Conservation (phyloP, 306 rosid species). For the Lotus japonicus region DNA sequence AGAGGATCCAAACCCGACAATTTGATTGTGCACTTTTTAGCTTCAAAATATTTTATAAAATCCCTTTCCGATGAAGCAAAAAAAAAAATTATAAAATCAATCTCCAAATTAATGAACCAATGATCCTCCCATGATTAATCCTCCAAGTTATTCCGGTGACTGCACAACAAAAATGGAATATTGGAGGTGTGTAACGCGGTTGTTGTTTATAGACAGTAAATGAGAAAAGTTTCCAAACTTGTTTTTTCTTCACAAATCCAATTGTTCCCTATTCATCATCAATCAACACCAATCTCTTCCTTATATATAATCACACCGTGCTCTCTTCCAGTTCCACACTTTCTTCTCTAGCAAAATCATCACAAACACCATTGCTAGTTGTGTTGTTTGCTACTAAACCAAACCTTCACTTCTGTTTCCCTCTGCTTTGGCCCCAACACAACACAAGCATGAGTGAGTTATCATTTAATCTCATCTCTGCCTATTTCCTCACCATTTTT, state of each 20-base stretch:
- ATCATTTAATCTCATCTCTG: slow-evolving; percentile 33
- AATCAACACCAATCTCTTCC: slow-evolving; percentile 37
- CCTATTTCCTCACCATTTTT: slow-evolving; percentile 39
- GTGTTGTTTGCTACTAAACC: not conserved
- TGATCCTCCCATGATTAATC: too few species aligned
- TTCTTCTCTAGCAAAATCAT: slow-evolving; percentile 18
- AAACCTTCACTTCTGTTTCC: too few species aligned
- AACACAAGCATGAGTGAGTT: slow-evolving; percentile 18
- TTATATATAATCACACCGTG: slow-evolving; percentile 71
- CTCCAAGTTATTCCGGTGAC: too few species aligned
- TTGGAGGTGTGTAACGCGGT: too few species aligned
- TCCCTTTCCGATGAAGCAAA: too few species aligned
- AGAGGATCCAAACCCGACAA: too few species aligned
- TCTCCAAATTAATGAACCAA: too few species aligned
- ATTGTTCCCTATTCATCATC: slow-evolving; percentile 26
- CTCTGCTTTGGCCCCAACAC: too few species aligned
- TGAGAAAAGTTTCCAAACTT: slow-evolving; percentile 40
- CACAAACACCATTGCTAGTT: slow-evolving; percentile 11
- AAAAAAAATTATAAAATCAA: too few species aligned
- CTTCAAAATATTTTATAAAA: too few species aligned
- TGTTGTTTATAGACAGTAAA: too few species aligned
- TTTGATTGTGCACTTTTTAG: too few species aligned
- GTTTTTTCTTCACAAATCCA: slow-evolving; percentile 26
- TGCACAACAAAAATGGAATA: slow-evolving; percentile 14
- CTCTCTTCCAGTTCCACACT: slow-evolving; percentile 29